phyloP scores from a whole-genome alignment of 345 rosid genomes.

The Sisymbrium irio region DNA sequence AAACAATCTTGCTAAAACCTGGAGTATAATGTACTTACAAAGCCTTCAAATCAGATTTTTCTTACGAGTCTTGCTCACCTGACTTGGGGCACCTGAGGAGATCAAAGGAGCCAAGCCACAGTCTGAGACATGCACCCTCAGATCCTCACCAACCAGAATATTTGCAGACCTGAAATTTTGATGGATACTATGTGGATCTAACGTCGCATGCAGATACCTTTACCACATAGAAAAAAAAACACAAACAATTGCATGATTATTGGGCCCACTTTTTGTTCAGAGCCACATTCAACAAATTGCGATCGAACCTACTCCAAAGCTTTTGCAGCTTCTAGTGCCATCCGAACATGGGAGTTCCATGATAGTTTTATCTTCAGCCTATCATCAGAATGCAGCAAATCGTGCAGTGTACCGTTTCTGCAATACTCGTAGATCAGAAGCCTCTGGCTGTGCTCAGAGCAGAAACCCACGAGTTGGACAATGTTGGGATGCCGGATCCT shows the following conservation, averaged over 20 bases:
- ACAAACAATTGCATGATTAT: not conserved
- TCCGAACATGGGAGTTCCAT: not conserved
- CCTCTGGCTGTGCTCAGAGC: not conserved
- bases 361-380: not conserved
- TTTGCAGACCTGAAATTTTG: not conserved
- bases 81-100: not conserved
- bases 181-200: not conserved
- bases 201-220: not conserved
- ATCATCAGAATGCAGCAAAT: not conserved
- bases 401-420: not conserved
- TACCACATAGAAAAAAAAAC: not conserved
- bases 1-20: not conserved
- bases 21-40: not conserved
- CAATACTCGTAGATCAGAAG: not conserved
- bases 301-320: not conserved
- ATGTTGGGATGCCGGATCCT: not conserved
- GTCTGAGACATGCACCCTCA: not conserved
- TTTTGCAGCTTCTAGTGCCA: not conserved
- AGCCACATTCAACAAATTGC: not conserved
- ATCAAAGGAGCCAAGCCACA: not conserved
- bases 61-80: not conserved
- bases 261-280: not conserved
- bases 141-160: not conserved
- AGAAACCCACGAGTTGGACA: not conserved
- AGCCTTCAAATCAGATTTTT: not conserved